Evolutionary conservation across 108 stramenopile genomes (phyloP).

Genomic region (Cyclostephanos invisitatus): DNA sequence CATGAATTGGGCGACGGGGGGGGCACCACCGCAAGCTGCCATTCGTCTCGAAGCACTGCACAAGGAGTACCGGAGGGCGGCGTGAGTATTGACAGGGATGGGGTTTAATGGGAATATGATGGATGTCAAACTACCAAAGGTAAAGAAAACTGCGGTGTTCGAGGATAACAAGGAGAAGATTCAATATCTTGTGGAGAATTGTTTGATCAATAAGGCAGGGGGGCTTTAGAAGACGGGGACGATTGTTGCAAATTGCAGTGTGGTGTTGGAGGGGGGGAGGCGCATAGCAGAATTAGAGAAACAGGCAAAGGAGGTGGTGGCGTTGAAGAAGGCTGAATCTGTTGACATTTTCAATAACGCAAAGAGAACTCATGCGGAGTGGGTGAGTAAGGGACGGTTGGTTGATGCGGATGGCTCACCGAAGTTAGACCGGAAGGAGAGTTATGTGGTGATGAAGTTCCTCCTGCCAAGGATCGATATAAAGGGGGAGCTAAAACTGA

Average conservation of each 20-base stretch:
- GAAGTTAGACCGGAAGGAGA: not conserved
- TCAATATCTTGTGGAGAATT: not conserved
- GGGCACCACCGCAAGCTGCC: too few species aligned
- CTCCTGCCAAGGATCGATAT: too few species aligned
- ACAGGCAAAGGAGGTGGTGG: not conserved
- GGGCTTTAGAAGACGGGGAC: not conserved
- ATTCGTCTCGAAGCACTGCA: too few species aligned
- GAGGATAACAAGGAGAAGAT: not conserved
- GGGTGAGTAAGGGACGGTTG: too few species aligned
- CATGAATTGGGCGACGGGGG: constrained; percentile 1
- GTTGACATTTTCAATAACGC: too few species aligned
- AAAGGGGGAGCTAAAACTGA: not conserved
- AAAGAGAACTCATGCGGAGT: too few species aligned
- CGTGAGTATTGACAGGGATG: too few species aligned
- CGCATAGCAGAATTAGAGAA: not conserved
- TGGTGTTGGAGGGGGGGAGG: too few species aligned
- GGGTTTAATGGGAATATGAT: not conserved
- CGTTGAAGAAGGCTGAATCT: too few species aligned
- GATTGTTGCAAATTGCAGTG: too few species aligned
- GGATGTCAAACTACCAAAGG: not conserved
- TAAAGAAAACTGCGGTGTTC: not conserved
- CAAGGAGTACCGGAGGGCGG: too few species aligned
- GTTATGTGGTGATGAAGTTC: not conserved
- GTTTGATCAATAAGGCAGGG: not conserved
- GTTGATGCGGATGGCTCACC: not conserved